A percentile compares a stretch with the other conserved stretches of the same genome.
phyloP scores from a whole-genome alignment of 352 stramenopile species.

The Globisporangium spinosum region DNA sequence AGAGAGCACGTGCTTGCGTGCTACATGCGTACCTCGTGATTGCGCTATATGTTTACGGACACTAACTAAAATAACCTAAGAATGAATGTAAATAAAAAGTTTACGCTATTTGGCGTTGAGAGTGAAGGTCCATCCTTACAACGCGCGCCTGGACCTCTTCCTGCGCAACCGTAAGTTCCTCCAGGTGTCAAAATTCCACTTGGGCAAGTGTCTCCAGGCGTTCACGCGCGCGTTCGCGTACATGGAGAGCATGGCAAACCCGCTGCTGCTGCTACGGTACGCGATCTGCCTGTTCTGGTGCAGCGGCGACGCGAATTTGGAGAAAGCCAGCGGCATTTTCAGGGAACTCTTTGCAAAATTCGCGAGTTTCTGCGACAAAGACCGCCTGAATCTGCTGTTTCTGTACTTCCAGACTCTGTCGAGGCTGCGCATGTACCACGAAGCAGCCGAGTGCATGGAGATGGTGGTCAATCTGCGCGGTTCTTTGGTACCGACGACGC shows the following conservation, averaged over 20 bases:
- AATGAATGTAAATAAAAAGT: no score
- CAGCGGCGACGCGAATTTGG: conserved; percentile 39
- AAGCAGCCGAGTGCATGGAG: conserved; percentile 49
- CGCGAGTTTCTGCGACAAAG: conserved; percentile 57
- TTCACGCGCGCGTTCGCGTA: conserved; percentile 62
- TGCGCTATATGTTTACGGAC: no score
- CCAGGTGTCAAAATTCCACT: conserved; percentile 43
- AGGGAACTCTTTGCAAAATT: conserved; percentile 53
- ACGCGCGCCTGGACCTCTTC: conserved; percentile 61
- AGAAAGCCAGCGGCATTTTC: conserved; percentile 55
- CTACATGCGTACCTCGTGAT: no score
- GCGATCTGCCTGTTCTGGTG: conserved; percentile 62
- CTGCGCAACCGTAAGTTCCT: conserved; percentile 64
- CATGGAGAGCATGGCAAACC: conserved; percentile 57
- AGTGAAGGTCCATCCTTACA: no score
- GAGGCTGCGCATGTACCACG: conserved; percentile 42
- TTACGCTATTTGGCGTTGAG: no score
- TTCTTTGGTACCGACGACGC: background rate
- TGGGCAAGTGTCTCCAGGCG: conserved; percentile 44
- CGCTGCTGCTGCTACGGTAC: conserved; percentile 56
- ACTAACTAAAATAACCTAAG: no score
- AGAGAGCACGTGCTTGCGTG: no score
- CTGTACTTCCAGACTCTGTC: conserved; percentile 63
- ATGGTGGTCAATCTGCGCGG: conserved; percentile 31
- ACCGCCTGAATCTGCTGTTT: conserved; percentile 50